These are phyloP conservation scores for Naganishia sp. DNA, from an alignment of 1,284 basidiomycete genomes.

Conservation along the genomic window DNA sequence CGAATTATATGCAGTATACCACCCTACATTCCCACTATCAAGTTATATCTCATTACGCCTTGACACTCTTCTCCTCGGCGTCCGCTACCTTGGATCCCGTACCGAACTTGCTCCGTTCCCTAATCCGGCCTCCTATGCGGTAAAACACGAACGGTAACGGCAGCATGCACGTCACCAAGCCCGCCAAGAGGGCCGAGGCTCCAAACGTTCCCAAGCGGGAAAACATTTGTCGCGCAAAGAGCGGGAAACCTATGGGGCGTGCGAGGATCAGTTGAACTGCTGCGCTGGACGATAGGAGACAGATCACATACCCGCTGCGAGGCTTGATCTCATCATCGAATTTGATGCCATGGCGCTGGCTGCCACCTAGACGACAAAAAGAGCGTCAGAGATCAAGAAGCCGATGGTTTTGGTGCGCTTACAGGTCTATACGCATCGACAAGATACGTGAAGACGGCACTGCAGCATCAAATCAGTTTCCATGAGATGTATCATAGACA, in stretches of 20 bases:
- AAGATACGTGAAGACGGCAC: constrained; percentile 63
- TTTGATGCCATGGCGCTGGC: constrained; percentile 76
- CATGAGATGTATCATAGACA: no score
- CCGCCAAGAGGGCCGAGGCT: constrained; percentile 72
- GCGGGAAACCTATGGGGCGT: constrained; percentile 60
- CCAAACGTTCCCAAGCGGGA: constrained; percentile 66
- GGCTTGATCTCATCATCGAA: constrained; percentile 64
- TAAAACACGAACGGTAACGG: constrained; percentile 65
- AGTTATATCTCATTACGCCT: no score
- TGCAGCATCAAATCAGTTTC: no score
- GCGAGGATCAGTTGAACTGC: neutral
- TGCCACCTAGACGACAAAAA: constrained; percentile 61
- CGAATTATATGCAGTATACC: no score
- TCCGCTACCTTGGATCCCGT: constrained; percentile 16
- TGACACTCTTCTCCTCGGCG: neutral
- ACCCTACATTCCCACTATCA: no score
- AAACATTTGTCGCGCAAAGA: constrained; percentile 55
- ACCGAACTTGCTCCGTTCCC: constrained; percentile 37
- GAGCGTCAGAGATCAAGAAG: neutral
- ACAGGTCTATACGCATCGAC: constrained; percentile 57
- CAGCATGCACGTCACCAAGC: constrained; percentile 66
- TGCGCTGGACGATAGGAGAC: no score
- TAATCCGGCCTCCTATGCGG: constrained; percentile 46
- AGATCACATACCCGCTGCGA: constrained; percentile 58
- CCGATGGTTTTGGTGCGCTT: no score